Base-by-base conservation (phyloP, 1,284 basidiomycete species). In the Rhodotorula sp. region DNA sequence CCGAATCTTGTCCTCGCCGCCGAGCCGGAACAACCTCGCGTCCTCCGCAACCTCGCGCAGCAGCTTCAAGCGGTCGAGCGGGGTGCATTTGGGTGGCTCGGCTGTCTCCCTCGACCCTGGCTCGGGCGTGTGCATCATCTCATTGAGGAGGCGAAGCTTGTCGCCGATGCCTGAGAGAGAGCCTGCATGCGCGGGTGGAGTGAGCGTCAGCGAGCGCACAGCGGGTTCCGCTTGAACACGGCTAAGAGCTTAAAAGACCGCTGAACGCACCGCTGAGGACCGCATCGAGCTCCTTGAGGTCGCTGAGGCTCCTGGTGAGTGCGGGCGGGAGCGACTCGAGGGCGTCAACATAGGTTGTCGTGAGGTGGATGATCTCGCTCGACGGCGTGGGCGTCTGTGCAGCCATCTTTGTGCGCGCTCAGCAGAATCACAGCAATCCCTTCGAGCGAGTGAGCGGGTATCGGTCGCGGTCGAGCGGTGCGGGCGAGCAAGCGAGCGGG, bases 1-100 rank as follows among this genome's bases (percentile, higher is more conserved):
- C 77, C 94, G 87, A 79, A 99, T 98, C 85, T 99, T 99, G 87
- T 99, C 95, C 80, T 99, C 96, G 55, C 91, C 92, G 51, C 96
- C 96, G 68, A 94, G 87, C 81, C 94, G 94, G 82, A 97, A 91
- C 59, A 90, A 86, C 52, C 86, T 84, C 0, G 94, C 92, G 81
- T 97, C 94, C 71, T 97, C 94, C 17, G 94, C 92, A 77, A 97
- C 93, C 79, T 96, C 92, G 70, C 89, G 86, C 70, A 99, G 86
- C 39, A 94, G 87, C 82, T 89, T 87, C 62, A 98, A 88, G 51
- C 94, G 87, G 76, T 92, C 87, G 69, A 90, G 88, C 71, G 91
- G 90, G 11, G 87, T 83, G 52, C 85, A 83, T 2, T 81, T 79
- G 64, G 87, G 85, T 76, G 89, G 84, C 78, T 92, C 80, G 17